phyloP scores from a whole-genome alignment of 2,329 filamentous ascomycete species.

The Diaporthe eres region DNA sequence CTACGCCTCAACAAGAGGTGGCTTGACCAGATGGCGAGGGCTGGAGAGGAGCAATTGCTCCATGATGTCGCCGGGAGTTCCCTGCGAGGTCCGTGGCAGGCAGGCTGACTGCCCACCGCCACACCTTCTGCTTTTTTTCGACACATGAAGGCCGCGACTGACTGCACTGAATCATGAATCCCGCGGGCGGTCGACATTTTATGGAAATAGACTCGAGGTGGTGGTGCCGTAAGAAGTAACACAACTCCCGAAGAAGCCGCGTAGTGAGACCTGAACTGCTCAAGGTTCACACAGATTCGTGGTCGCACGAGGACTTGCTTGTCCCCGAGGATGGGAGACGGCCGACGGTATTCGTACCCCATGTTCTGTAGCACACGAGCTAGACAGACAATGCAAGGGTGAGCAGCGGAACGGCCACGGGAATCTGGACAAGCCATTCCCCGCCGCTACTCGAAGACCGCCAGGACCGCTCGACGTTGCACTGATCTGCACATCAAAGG shows the following conservation, averaged over 20 bases:
- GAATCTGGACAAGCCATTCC: conserved; percentile 13
- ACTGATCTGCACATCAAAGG: conserved; percentile 31
- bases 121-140: background rate
- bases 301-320: background rate
- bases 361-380: background rate
- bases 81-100: background rate
- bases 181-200: background rate
- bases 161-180: conserved; percentile 3
- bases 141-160: conserved; percentile 1
- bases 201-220: conserved; percentile 9
- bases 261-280: background rate
- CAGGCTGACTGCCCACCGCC: background rate
- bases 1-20: conserved; percentile 4
- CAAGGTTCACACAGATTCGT: background rate
- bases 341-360: background rate
- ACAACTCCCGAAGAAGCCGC: background rate
- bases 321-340: background rate
- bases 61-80: background rate
- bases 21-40: background rate
- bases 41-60: conserved; percentile 30
- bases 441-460: conserved; percentile 17
- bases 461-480: conserved; percentile 32
- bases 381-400: background rate
- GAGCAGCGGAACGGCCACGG: conserved; percentile 13
- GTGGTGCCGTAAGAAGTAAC: background rate